phyloP scores from a whole-genome alignment of 2,329 filamentous ascomycete species.

The Talaromyces sp. region DNA sequence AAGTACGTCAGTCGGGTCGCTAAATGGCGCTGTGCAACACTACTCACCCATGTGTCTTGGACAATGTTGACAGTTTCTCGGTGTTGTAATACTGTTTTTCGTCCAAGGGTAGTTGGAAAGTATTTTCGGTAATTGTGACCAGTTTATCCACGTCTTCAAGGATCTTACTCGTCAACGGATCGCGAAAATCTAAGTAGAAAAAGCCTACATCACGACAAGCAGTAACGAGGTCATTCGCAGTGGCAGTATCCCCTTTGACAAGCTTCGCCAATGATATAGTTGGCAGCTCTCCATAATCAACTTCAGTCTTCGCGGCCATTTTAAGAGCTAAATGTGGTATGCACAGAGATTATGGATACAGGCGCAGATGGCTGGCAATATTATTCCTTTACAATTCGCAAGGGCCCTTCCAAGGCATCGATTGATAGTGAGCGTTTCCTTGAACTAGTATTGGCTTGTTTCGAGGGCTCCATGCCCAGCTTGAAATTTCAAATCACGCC shows the following conservation, averaged over 20 bases:
- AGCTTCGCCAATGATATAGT: background rate
- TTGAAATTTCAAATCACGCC: background rate
- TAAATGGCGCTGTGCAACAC: background rate
- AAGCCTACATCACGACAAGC: background rate
- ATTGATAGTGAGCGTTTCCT: background rate
- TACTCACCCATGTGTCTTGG: background rate
- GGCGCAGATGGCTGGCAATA: background rate
- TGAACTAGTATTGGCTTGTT: background rate
- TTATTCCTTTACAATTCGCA: background rate
- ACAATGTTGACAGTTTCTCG: background rate
- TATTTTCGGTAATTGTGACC: background rate
- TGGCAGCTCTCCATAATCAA: background rate
- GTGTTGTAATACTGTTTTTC: background rate
- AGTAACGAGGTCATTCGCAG: background rate
- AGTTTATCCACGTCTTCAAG: background rate
- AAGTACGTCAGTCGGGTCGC: background rate
- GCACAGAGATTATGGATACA: background rate
- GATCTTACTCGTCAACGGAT: background rate
- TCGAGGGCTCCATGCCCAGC: background rate
- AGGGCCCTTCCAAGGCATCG: background rate
- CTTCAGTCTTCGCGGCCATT: background rate
- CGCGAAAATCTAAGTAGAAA: background rate
- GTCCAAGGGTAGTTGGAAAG: background rate
- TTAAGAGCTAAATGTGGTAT: background rate
- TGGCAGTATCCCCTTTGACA: background rate